Conservation (phyloP, 2,329 filamentous ascomycete species). For the Talaromyces sp. region DNA sequence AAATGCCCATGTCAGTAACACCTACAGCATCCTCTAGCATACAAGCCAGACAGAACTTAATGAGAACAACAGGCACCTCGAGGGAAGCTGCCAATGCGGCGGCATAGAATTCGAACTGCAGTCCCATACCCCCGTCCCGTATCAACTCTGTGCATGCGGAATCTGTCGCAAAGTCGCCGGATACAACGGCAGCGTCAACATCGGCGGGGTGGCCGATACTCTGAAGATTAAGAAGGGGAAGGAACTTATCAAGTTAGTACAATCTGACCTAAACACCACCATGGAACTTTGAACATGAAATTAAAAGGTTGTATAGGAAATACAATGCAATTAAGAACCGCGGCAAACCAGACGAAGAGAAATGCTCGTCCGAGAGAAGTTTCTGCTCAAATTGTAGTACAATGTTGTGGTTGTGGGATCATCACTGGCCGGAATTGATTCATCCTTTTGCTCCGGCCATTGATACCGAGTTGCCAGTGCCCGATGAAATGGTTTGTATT, state of each 20-base stretch:
- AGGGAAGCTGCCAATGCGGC: slow-evolving; percentile 48
- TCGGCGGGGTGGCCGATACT: slow-evolving; percentile 42
- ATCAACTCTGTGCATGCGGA: slow-evolving; percentile 46
- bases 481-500: slow-evolving; percentile 46
- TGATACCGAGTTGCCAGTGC: slow-evolving; percentile 42
- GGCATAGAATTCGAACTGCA: slow-evolving; percentile 43
- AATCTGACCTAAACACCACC: not conserved
- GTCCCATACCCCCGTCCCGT: slow-evolving; percentile 45
- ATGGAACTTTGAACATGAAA: not conserved
- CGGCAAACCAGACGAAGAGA: slow-evolving; percentile 35
- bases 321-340: slow-evolving; percentile 43
- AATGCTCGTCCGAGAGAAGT: slow-evolving; percentile 41
- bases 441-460: slow-evolving; percentile 49
- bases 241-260: slow-evolving; percentile 41
- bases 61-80: slow-evolving; percentile 35
- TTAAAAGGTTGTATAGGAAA: slow-evolving; percentile 29
- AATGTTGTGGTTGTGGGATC: slow-evolving; percentile 47
- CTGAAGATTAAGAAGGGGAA: slow-evolving; percentile 40
- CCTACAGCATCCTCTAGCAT: not conserved
- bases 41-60: not conserved
- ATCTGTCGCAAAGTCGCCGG: slow-evolving; percentile 48
- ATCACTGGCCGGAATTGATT: slow-evolving; percentile 45
- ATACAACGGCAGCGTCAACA: slow-evolving; percentile 43
- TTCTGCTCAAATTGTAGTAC: slow-evolving; percentile 46
- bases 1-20: slow-evolving; percentile 25